These are phyloP conservation scores for Calycina herbarum DNA, from an alignment of 2,329 filamentous ascomycete species.

Conservation along the genomic window DNA sequence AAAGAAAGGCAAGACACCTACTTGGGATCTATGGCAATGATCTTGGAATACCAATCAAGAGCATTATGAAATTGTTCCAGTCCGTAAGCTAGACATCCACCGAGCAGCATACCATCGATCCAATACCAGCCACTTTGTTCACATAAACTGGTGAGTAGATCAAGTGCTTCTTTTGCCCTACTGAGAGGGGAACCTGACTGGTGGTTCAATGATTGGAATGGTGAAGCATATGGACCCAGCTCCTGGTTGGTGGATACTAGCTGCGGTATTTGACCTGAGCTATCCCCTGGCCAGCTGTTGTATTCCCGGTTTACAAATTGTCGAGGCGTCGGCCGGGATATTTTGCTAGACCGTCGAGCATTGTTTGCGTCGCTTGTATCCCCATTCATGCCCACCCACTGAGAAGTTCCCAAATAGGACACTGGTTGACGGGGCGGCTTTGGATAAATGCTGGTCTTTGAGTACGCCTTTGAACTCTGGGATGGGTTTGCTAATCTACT, in stretches of 20 bases:
- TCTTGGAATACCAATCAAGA: conserved; percentile 70
- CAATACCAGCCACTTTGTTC: conserved; percentile 82
- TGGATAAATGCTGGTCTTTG: conserved; percentile 56
- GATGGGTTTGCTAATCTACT: conserved; percentile 40
- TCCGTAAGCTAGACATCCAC: conserved; percentile 89
- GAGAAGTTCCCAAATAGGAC: conserved; percentile 26
- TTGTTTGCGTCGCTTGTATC: conserved; percentile 9
- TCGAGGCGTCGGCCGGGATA: conserved; percentile 6
- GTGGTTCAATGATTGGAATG: conserved; percentile 26
- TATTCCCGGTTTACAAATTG: conserved; percentile 13
- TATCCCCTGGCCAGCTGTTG: conserved; percentile 21
- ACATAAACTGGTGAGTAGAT: conserved; percentile 72
- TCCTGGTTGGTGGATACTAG: conserved; percentile 26
- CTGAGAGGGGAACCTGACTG: conserved; percentile 23
- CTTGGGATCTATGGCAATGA: conserved; percentile 56
- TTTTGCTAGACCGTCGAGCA: conserved; percentile 8
- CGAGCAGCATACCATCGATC: conserved; percentile 89
- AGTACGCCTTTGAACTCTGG: conserved; percentile 39
- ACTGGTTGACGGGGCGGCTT: conserved; percentile 42
- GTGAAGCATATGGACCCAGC: conserved; percentile 32
- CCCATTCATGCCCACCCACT: conserved; percentile 22
- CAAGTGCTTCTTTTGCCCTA: conserved; percentile 64
- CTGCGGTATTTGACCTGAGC: conserved; percentile 19
- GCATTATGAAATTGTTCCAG: conserved; percentile 81
- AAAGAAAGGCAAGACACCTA: conserved; percentile 39